Evolutionary conservation across 2,329 filamentous ascomycete species (phyloP), one percentile per base, ranked within the genome.

Genomic region (Beauveria bassiana): DNA sequence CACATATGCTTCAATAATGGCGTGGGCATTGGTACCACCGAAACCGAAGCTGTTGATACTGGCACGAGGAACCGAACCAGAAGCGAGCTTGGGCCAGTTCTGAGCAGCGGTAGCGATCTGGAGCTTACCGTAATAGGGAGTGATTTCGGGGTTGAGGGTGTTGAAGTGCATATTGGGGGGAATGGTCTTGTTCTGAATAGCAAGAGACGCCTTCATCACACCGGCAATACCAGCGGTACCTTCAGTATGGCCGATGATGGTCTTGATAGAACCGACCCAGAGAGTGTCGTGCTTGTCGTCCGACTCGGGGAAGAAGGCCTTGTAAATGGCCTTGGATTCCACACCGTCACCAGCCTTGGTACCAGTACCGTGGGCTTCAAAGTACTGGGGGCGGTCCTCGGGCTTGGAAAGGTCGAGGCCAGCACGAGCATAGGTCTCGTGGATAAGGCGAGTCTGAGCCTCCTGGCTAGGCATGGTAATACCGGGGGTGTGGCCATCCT

Each of bases 401-500:
- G 61, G 55, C 24, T 65, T 65, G 5, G 60, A 58, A 2, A 69
- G 63, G 60, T 77, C 70, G 5, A 79, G 68, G 2, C 75, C 74
- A 10, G 75, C 74, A 38, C 67, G 67, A 2, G 62, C 57, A 64
- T 79, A 80, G 0, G 73, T 74, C 2, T 68, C 63, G 5, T 67
- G 63, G 59, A 80, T 79, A 5, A 79, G 68, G 5, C 67, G 64
- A 6, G 70, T 68, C 62, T 80, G 78, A 0, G 77, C 76, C 4
- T 70, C 70, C 0, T 71, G 72, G 56, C 73, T 83, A 0, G 84
- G 84, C 73, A 81, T 78, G 0, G 82, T 84, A 53, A 85, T 81
- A 5, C 81, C 81, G 0, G 80, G 80, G 1, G 77, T 79, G 61
- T 70, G 77, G 22, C 83, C 83, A 66, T 86, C 82, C 64, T 79